These are phyloP conservation scores for Juglanconis oblonga DNA, from an alignment of 2,329 filamentous ascomycete species.

Conservation along the genomic window DNA sequence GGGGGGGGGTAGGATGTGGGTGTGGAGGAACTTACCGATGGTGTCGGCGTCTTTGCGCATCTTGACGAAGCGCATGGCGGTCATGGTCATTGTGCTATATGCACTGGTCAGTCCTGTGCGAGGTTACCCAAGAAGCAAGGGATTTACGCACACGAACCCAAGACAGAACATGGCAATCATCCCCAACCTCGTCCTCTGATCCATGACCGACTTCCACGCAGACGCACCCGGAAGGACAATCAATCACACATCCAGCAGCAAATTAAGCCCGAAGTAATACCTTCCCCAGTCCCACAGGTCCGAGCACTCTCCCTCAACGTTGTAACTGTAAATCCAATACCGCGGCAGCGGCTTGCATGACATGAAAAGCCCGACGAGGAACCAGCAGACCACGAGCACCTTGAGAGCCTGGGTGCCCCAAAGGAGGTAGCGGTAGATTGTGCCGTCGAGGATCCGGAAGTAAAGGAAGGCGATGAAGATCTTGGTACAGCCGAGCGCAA, in stretches of 20 bases:
- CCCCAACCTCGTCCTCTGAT: not conserved
- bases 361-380: not conserved
- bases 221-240: not conserved
- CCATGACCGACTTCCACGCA: not conserved
- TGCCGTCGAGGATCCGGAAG: not conserved
- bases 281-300: not conserved
- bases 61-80: not conserved
- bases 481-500: not conserved
- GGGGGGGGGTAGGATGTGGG: too few species aligned
- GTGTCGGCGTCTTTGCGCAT: not conserved
- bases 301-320: not conserved
- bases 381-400: not conserved
- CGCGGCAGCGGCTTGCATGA: not conserved
- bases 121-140: not conserved
- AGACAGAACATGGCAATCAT: conserved; percentile 7
- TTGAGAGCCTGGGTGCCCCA: conserved; percentile 1
- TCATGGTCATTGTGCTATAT: not conserved
- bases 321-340: conserved; percentile 1
- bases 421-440: not conserved
- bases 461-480: not conserved
- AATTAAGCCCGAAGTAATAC: not conserved
- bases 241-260: not conserved
- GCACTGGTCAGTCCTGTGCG: too few species aligned
- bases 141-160: not conserved
- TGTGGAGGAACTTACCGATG: not conserved